These are phyloP conservation scores for Solanum piurae DNA, from an alignment of 257 asterid genomes.

Conservation along the genomic window DNA sequence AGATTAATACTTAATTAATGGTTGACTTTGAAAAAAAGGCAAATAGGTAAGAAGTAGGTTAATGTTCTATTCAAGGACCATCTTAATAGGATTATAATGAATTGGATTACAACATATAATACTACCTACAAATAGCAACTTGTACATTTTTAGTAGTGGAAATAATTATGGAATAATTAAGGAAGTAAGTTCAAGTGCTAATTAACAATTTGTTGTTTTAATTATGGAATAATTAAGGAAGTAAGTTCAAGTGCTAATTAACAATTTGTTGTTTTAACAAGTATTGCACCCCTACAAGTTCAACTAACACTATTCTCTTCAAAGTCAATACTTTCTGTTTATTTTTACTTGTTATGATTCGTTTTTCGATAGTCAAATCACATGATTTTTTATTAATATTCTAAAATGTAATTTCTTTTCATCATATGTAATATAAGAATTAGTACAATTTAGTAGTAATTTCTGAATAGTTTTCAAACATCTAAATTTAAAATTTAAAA, in stretches of 20 bases:
- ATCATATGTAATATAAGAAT: too few species aligned
- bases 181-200: not conserved
- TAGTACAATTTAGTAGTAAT: too few species aligned
- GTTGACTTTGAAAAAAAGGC: not conserved
- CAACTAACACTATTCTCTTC: not conserved
- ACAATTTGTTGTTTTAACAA: not conserved
- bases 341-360: too few species aligned
- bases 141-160: not conserved
- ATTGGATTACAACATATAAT: not conserved
- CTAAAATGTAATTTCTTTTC: too few species aligned
- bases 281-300: not conserved
- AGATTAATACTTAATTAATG: not conserved
- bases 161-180: not conserved
- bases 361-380: too few species aligned
- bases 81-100: not conserved
- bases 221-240: not conserved
- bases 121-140: not conserved
- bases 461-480: too few species aligned
- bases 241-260: not conserved
- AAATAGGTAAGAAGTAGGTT: not conserved
- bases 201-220: not conserved
- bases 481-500: too few species aligned
- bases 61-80: not conserved
- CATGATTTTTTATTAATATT: too few species aligned
- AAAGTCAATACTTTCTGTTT: fast-evolving